Conservation (phyloP, 1,284 basidiomycete species). For the Fistulina hepatica region DNA sequence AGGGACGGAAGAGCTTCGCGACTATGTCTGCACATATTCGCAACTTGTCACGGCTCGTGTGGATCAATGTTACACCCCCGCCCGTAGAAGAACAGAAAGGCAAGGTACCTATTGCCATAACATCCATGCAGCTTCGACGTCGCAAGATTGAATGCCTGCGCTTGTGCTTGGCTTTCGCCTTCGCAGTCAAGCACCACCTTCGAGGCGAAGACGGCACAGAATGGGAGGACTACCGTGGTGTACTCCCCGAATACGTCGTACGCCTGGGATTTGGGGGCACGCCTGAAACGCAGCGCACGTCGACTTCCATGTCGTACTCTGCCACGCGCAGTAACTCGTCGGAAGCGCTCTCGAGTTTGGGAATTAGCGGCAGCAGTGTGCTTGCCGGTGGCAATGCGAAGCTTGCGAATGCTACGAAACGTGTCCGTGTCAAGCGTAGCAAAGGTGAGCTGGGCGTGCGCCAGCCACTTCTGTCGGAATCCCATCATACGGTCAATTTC, state of each 20-base stretch:
- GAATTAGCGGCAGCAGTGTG: conserved; percentile 22
- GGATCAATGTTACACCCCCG: conserved; percentile 69
- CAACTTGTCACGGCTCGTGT: conserved; percentile 42
- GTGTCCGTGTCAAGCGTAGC: conserved; percentile 55
- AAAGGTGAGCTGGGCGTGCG: conserved; percentile 35
- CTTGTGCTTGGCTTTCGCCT: conserved; percentile 57
- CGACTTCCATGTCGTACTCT: conserved; percentile 26
- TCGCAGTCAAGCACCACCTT: conserved; percentile 61
- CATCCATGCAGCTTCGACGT: conserved; percentile 45
- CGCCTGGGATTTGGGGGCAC: conserved; percentile 33
- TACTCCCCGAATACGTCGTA: conserved; percentile 52
- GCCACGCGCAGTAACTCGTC: conserved; percentile 31
- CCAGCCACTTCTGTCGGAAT: conserved; percentile 49
- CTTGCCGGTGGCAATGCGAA: no score
- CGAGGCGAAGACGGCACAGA: conserved; percentile 64
- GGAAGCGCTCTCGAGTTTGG: conserved; percentile 17
- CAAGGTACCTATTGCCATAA: conserved; percentile 39
- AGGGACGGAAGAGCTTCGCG: conserved; percentile 78
- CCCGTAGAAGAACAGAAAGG: conserved; percentile 42
- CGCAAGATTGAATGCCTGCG: conserved; percentile 65
- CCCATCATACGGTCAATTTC: conserved; percentile 52
- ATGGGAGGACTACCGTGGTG: conserved; percentile 51
- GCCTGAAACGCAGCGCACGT: conserved; percentile 23
- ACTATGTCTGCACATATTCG: conserved; percentile 48
- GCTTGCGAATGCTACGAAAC: conserved; percentile 51